A percentile compares a stretch with the other conserved stretches of the same genome.
Conservation (phyloP, 2,329 filamentous ascomycete genomes). For the Aciculosporium take region DNA sequence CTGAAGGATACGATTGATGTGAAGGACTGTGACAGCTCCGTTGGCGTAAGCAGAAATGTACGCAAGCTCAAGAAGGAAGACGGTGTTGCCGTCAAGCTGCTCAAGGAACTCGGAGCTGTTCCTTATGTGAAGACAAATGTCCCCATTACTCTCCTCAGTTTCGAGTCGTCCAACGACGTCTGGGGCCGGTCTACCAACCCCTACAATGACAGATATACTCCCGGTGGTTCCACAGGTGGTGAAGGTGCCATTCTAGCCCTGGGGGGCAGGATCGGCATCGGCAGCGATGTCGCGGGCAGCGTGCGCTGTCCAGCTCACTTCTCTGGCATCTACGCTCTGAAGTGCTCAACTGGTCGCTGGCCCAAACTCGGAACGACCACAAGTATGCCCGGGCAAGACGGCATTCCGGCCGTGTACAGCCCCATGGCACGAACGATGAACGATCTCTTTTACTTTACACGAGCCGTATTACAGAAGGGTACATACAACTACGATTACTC, state of each 20-base stretch:
- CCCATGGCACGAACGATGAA: slow-evolving; percentile 80
- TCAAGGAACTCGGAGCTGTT: slow-evolving; percentile 79
- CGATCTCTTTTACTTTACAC: slow-evolving; percentile 75
- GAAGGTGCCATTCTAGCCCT: slow-evolving; percentile 72
- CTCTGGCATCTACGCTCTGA: slow-evolving; percentile 73
- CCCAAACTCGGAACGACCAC: slow-evolving; percentile 72
- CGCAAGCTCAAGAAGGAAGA: slow-evolving; percentile 53
- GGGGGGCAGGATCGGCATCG: slow-evolving; percentile 75
- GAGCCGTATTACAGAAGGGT: slow-evolving; percentile 61
- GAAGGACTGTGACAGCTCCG: slow-evolving; percentile 66
- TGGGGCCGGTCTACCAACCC: slow-evolving; percentile 79
- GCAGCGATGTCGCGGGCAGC: slow-evolving; percentile 80
- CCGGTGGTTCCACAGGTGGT: slow-evolving; percentile 78
- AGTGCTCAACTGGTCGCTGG: slow-evolving; percentile 83
- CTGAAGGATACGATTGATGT: slow-evolving; percentile 72
- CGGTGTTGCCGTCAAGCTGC: slow-evolving; percentile 56
- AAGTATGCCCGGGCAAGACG: slow-evolving; percentile 86
- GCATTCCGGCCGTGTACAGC: slow-evolving; percentile 75
- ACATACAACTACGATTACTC: slow-evolving; percentile 83
- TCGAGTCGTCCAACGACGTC: slow-evolving; percentile 63
- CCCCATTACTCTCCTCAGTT: slow-evolving; percentile 73
- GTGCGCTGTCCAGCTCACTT: slow-evolving; percentile 81
- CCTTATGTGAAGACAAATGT: slow-evolving; percentile 90
- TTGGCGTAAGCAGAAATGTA: slow-evolving; percentile 64
- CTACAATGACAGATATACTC: slow-evolving; percentile 70